These are phyloP conservation scores for Xylogone sp. DNA, from an alignment of 2,329 filamentous ascomycete species.

Conservation along the genomic window DNA sequence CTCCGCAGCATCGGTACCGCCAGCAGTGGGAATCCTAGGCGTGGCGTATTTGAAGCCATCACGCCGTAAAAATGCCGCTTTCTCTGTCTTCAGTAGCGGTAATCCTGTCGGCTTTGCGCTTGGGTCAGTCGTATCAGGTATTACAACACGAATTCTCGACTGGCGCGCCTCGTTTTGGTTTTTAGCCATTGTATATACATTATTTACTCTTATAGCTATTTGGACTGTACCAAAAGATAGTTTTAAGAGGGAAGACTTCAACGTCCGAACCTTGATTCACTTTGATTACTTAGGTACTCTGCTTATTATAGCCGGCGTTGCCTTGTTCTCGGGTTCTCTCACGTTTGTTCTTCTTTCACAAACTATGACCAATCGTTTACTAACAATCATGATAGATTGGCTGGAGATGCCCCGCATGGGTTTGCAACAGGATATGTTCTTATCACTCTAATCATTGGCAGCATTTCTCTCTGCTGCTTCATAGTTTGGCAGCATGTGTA, in stretches of 20 bases:
- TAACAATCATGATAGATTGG: too few species aligned
- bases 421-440: conserved; percentile 62
- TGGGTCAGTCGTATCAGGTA: conserved; percentile 48
- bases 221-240: conserved; percentile 67
- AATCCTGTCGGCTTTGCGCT: conserved; percentile 36
- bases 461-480: conserved; percentile 53
- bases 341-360: too few species aligned
- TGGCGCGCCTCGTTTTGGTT: conserved; percentile 63
- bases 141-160: conserved; percentile 57
- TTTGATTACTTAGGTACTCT: too few species aligned
- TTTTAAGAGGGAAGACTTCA: too few species aligned
- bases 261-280: conserved; percentile 8
- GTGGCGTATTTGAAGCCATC: conserved; percentile 57
- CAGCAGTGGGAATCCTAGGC: conserved; percentile 61
- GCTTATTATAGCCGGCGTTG: too few species aligned
- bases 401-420: conserved; percentile 46
- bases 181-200: conserved; percentile 61
- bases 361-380: too few species aligned
- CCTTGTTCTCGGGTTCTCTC: too few species aligned
- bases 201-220: conserved; percentile 52
- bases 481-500: conserved; percentile 58
- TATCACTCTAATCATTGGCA: conserved; percentile 55
- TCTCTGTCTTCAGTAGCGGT: conserved; percentile 53
- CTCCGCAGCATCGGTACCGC: conserved; percentile 58
- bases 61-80: conserved; percentile 59